Evolutionary conservation across 805 yeast species (phyloP).

Genomic region (Candida piceae): DNA sequence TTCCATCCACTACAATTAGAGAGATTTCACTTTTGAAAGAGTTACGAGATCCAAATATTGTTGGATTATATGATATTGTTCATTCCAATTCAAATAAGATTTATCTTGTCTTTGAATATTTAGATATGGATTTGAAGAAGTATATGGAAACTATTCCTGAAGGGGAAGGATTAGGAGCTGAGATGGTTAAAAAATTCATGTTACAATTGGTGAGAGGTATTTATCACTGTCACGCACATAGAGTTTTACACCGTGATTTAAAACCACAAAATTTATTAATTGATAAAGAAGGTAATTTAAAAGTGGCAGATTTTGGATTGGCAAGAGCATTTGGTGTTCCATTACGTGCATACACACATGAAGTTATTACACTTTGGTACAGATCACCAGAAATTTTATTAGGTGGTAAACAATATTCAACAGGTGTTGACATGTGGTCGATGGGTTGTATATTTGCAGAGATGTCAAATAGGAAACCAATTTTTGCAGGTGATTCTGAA

Average conservation of each 20-base stretch:
- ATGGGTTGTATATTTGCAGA: conserved; percentile 97
- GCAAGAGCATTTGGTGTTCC: conserved; percentile 99
- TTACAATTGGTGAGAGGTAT: conserved; percentile 88
- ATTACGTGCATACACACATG: conserved; percentile 93
- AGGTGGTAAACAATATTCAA: conserved; percentile 95
- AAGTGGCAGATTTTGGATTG: conserved; percentile 87
- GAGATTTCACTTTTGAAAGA: conserved; percentile 94
- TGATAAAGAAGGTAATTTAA: conserved; percentile 91
- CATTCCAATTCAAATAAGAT: conserved; percentile 92
- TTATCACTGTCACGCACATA: conserved; percentile 88
- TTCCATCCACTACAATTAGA: conserved; percentile 96
- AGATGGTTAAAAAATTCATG: conserved; percentile 89
- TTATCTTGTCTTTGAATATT: conserved; percentile 86
- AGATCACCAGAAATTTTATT: conserved; percentile 92
- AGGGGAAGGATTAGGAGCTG: conserved; percentile 84
- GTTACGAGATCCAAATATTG: conserved; percentile 89
- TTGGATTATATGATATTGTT: conserved; percentile 85
- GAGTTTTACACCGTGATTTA: conserved; percentile 91
- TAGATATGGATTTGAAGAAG: conserved; percentile 91
- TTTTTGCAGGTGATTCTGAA: conserved; percentile 96
- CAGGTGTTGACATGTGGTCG: conserved; percentile 99
- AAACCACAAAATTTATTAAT: conserved; percentile 95
- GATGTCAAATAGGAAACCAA: conserved; percentile 92
- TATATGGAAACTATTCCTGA: conserved; percentile 95
- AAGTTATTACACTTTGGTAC: conserved; percentile 97